Conservation (phyloP, 1,284 basidiomycete species). For the Leccinum angustisporum region DNA sequence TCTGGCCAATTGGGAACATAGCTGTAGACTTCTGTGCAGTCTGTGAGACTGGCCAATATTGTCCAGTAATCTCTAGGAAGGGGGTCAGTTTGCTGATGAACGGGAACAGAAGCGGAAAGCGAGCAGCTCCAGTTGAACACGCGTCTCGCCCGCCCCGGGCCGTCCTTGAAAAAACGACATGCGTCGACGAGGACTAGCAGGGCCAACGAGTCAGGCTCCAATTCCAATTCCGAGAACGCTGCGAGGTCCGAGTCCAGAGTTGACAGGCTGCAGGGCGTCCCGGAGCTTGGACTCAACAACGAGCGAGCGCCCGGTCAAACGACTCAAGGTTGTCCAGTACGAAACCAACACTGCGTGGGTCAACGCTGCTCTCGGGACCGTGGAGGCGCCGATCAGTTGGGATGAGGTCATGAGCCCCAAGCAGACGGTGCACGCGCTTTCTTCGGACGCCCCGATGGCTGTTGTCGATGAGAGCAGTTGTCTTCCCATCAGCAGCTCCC, state of each 20-base stretch:
- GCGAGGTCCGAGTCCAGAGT: not conserved
- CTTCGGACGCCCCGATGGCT: not conserved
- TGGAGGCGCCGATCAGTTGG: constrained; percentile 23
- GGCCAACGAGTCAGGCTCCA: constrained; percentile 8
- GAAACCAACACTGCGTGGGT: constrained; percentile 18
- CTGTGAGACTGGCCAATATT: not conserved
- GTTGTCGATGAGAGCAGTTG: not conserved
- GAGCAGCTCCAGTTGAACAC: constrained; percentile 15
- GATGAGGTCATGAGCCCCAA: not conserved
- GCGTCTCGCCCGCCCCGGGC: constrained; percentile 12
- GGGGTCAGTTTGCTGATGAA: not conserved
- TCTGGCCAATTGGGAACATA: not conserved
- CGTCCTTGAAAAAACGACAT: constrained; percentile 1
- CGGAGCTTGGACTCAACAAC: constrained; percentile 9
- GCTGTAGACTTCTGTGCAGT: not conserved
- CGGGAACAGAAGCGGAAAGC: constrained; percentile 21
- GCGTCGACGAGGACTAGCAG: not conserved
- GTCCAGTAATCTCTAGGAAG: not conserved
- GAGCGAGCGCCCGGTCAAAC: constrained; percentile 19
- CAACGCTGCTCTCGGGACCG: constrained; percentile 29
- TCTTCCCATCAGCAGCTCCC: not conserved
- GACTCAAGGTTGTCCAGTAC: constrained; percentile 22
- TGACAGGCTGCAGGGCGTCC: not conserved
- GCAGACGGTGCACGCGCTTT: not conserved
- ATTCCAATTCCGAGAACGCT: constrained; percentile 16